Evolutionary conservation across 495 filamentous ascomycete species (phyloP).

Genomic region (Penicillium ochrochloron): DNA sequence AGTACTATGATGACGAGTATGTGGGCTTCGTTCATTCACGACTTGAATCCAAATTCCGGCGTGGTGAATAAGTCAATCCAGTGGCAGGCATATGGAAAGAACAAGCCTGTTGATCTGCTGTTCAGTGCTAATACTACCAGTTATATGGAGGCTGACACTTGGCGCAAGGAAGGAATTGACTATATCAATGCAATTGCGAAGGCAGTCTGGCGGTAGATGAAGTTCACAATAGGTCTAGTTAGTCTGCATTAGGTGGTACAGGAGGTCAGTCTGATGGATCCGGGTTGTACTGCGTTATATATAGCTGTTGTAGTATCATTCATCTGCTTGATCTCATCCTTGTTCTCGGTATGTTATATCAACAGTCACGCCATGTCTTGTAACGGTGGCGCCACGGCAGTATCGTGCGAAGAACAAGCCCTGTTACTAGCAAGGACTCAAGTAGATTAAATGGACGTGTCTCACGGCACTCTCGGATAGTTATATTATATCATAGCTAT

Average conservation of each 20-base stretch:
- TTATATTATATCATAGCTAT: neutral
- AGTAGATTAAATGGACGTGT: neutral
- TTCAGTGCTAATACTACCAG: conserved; percentile 55
- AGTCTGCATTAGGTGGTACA: neutral
- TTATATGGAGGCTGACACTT: conserved; percentile 54
- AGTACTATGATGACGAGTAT: conserved; percentile 57
- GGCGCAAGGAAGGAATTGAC: conserved; percentile 49
- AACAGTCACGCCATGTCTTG: neutral
- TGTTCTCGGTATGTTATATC: neutral
- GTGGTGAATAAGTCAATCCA: conserved; percentile 33
- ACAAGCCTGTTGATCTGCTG: conserved; percentile 48
- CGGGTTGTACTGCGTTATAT: neutral
- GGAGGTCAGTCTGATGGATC: neutral
- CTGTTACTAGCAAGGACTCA: neutral
- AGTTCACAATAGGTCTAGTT: neutral
- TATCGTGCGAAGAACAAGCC: neutral
- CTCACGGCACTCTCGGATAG: neutral
- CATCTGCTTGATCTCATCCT: neutral
- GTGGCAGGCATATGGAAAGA: conserved; percentile 51
- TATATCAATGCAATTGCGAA: conserved; percentile 38
- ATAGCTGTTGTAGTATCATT: neutral
- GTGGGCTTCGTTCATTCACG: conserved; percentile 60
- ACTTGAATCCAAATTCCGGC: conserved; percentile 53
- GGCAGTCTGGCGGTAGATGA: conserved; percentile 31
- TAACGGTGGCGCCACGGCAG: neutral